Evolutionary conservation across 1,284 basidiomycete genomes (phyloP), one percentile per base, ranked within the genome.

Genomic region (Meira miltonrushii): DNA sequence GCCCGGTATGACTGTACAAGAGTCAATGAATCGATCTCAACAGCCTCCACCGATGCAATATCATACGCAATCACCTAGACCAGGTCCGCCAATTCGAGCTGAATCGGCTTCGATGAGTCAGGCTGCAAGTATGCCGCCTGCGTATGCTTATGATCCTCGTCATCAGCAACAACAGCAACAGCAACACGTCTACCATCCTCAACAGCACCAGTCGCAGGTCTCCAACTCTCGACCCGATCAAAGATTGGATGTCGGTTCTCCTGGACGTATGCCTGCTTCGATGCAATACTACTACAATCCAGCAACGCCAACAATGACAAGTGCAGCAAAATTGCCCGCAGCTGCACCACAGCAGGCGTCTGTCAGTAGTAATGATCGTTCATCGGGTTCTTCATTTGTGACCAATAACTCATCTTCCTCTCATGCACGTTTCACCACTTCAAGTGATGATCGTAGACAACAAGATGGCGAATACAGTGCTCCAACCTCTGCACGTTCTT

Each of bases 1-100:
- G 54, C 73, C 73, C 0, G 73, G 73, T 23, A 75, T 72, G 71
- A 74, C 72, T 12, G 68, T 74, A 15, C 73, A 74, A 52, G 66
- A 74, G 56, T 60, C 68, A 37, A 47, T 75, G 50, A 33, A 33
- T 33, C 28, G 28, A 33, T 33, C 28, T 8, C 28, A 33, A 33
- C 28, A 33, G 43, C 43, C 43, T 44, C 43, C 43, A 25, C 4
- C 28, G 4, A 33, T 33, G 28, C 28, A 33, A 33, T 33, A 4
- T 8, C 28, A 33, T 33, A 4, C 28, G 8, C 28, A 33, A 33
- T 33, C 28, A 33, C 28, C 28, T 33, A 33, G 28, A 8, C 28
- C 28, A 33, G 28, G 28, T 33, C 28, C 28, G 3, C 28, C 28
- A 3, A 33, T 33, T 33, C 28, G 17, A 17, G 43, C 43, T 17